Evolutionary conservation across 352 stramenopile species (phyloP).

Genomic region (Globisporangium solare): DNA sequence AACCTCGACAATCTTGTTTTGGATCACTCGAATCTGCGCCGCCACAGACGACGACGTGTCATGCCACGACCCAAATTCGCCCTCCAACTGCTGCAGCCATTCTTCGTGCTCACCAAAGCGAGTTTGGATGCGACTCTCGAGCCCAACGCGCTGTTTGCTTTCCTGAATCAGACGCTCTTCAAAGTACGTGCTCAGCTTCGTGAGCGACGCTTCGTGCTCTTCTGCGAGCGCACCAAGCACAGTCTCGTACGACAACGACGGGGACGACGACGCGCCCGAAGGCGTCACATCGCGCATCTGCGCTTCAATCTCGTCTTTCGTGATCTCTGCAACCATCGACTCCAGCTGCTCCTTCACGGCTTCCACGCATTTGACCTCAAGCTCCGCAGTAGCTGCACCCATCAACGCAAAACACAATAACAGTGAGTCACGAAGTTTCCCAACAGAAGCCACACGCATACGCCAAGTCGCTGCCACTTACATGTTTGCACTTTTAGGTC

Average conservation of each 20-base stretch:
- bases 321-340: slow-evolving; percentile 6
- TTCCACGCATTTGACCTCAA: slow-evolving; percentile 24
- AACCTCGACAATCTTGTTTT: slow-evolving; percentile 25
- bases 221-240: slow-evolving; percentile 54
- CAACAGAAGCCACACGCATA: slow-evolving; percentile 3
- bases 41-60: slow-evolving; percentile 32
- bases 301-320: slow-evolving; percentile 16
- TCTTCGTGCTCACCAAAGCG: slow-evolving; percentile 68
- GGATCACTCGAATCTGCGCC: slow-evolving; percentile 26
- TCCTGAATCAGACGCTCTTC: slow-evolving; percentile 58
- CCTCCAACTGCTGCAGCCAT: slow-evolving; percentile 78
- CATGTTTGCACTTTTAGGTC: slow-evolving; percentile 48
- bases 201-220: slow-evolving; percentile 71
- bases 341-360: slow-evolving; percentile 23
- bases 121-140: slow-evolving; percentile 55
- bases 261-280: not conserved
- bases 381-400: slow-evolving; percentile 20
- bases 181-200: slow-evolving; percentile 59
- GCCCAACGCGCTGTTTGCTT: slow-evolving; percentile 47
- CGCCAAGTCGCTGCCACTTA: slow-evolving; percentile 11
- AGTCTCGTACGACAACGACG: slow-evolving; percentile 34
- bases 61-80: slow-evolving; percentile 52
- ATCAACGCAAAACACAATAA: slow-evolving; percentile 1
- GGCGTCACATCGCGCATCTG: slow-evolving; percentile 4
- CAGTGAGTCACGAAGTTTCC: not conserved